phyloP scores from a whole-genome alignment of 2,329 filamentous ascomycete species.

The Stachybotrys chlorohalonatus region DNA sequence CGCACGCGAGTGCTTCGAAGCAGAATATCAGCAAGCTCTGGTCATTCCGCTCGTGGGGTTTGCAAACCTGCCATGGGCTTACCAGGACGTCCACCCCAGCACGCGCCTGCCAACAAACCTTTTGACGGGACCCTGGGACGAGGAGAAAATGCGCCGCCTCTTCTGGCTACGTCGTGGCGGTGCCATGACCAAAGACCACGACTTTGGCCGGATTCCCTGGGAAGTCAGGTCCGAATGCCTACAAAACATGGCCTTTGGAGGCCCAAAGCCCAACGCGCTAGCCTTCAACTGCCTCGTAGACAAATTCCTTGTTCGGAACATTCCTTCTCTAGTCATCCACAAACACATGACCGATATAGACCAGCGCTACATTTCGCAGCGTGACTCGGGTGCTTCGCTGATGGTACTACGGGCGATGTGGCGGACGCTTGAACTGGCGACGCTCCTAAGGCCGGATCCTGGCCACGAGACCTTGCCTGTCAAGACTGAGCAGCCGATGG shows the following conservation, averaged over 20 bases:
- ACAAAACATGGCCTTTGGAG: conserved; percentile 22
- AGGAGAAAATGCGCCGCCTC: conserved; percentile 27
- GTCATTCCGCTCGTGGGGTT: conserved; percentile 12
- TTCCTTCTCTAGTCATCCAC: neutral
- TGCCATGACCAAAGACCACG: conserved; percentile 16
- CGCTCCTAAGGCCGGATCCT: too few species aligned
- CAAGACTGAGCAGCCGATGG: too few species aligned
- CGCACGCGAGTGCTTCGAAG: conserved; percentile 24
- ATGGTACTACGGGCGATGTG: neutral
- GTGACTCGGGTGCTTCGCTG: neutral
- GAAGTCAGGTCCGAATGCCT: conserved; percentile 29
- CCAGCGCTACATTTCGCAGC: neutral
- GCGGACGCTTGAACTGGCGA: neutral
- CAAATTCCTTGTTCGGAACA: neutral
- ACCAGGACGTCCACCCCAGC: conserved; percentile 27
- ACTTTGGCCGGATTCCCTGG: conserved; percentile 24
- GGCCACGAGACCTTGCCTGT: too few species aligned
- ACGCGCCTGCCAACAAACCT: conserved; percentile 30
- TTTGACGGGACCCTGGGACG: conserved; percentile 32
- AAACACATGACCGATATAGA: neutral
- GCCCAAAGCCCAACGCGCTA: conserved; percentile 16
- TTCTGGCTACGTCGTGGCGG: conserved; percentile 37
- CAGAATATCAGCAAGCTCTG: conserved; percentile 20
- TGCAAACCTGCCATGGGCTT: conserved; percentile 10
- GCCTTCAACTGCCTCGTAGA: conserved; percentile 20